Evolutionary conservation across 2,329 filamentous ascomycete species (phyloP).

Genomic region (Phialophora verrucosa): DNA sequence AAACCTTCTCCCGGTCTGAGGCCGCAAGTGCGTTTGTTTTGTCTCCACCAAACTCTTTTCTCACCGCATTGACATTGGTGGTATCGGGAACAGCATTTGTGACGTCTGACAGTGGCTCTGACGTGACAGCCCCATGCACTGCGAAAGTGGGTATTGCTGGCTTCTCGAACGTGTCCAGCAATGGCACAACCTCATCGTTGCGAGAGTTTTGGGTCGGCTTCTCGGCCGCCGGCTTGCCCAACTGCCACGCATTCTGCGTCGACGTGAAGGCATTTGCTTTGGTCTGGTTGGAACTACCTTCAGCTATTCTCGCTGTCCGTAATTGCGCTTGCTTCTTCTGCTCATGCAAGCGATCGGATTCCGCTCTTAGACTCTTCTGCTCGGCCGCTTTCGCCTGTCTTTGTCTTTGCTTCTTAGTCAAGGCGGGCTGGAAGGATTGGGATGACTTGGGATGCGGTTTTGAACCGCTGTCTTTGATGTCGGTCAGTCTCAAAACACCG

Average conservation of each 20-base stretch:
- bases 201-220: slow-evolving; percentile 22
- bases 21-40: slow-evolving; percentile 30
- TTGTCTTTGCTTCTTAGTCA: slow-evolving; percentile 95
- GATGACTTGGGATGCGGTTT: slow-evolving; percentile 68
- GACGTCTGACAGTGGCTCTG: slow-evolving; percentile 26
- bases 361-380: slow-evolving; percentile 74
- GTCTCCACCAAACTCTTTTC: slow-evolving; percentile 31
- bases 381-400: slow-evolving; percentile 87
- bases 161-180: slow-evolving; percentile 54
- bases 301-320: slow-evolving; percentile 77
- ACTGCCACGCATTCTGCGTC: slow-evolving; percentile 62
- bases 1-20: slow-evolving; percentile 29
- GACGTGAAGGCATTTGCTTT: slow-evolving; percentile 61
- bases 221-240: slow-evolving; percentile 40
- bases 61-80: slow-evolving; percentile 21
- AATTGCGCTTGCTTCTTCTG: slow-evolving; percentile 80
- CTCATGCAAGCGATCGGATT: slow-evolving; percentile 79
- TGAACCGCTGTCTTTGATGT: slow-evolving; percentile 59
- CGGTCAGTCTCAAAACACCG: slow-evolving; percentile 78
- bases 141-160: slow-evolving; percentile 12
- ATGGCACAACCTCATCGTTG: slow-evolving; percentile 39
- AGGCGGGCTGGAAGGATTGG: slow-evolving; percentile 67
- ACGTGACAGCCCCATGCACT: slow-evolving; percentile 29
- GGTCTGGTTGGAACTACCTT: slow-evolving; percentile 82
- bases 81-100: slow-evolving; percentile 18